Conservation (phyloP, 306 rosid species). For the Aeschynomene evenia region DNA sequence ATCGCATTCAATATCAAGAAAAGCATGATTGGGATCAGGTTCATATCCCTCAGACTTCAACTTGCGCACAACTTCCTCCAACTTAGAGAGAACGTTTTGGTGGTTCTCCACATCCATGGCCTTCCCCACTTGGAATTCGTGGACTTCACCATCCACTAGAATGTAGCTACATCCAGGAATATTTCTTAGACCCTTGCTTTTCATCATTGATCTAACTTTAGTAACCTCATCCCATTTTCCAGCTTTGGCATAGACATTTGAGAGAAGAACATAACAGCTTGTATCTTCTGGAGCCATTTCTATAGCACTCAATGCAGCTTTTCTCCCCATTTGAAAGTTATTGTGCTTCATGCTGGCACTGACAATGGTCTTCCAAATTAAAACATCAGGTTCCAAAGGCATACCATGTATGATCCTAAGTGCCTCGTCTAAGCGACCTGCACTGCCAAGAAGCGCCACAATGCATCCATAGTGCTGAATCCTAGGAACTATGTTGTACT, state of each 20-base stretch:
- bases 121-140: conserved; percentile 47
- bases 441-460: conserved; percentile 49
- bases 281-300: conserved; percentile 51
- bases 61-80: conserved; percentile 41
- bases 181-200: conserved; percentile 41
- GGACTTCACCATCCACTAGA: conserved; percentile 42
- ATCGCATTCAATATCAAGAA: conserved; percentile 47
- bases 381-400: conserved; percentile 50
- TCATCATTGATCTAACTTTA: conserved; percentile 45
- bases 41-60: conserved; percentile 52
- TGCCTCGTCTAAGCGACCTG: conserved; percentile 46
- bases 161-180: conserved; percentile 56
- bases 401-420: conserved; percentile 35
- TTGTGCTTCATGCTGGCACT: conserved; percentile 48
- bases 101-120: conserved; percentile 31
- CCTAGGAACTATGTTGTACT: conserved; percentile 47
- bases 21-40: conserved; percentile 50
- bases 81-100: conserved; percentile 31
- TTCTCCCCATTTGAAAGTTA: conserved; percentile 31
- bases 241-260: conserved; percentile 50
- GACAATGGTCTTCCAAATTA: conserved; percentile 57
- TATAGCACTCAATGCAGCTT: conserved; percentile 43
- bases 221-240: conserved; percentile 55
- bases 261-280: conserved; percentile 57
- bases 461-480: conserved; percentile 56